Base-by-base conservation (phyloP, 371 early-diverging fungal species). In the Blyttiomyces sp. region DNA sequence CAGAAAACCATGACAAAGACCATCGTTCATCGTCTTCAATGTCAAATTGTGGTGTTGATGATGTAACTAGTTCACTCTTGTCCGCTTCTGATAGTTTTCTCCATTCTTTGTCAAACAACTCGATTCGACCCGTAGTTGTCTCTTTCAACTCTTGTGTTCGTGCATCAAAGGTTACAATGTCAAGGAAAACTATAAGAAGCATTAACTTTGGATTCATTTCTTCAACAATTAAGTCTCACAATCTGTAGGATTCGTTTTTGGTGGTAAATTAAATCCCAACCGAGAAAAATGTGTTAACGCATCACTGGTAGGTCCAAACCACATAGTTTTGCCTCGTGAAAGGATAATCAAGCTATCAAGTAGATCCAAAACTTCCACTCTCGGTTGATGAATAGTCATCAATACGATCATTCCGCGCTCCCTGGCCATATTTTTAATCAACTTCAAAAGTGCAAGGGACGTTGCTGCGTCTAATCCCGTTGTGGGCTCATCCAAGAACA, bases 361-460 rank as follows among this genome's bases (percentile, higher is more conserved):
- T 58, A 92, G 72, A 21, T 86, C 79, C 46, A 90, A 91, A 50
- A 97, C 93, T 58, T 96, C 90, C 17, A 89, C 86, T 13, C 96
- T 84, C 4, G 99, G 99, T 68, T 95, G 79, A 67, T 98, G 97
- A 32, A 96, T 94, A 7, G 93, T 94, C 66, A 92, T 89, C 4
- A 96, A 77, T 24, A 98, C 85, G 0, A 96, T 96, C 24, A 93
- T 86, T 43, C 90, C 88, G 60, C 88, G 86, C 26, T 82, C 76
- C 27, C 85, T 78, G 0, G 97, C 95, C 26, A 98, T 68, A 0
- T 84, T 79, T 6, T 87, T 89, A 21, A 98, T 76, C 21, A 88
- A 85, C 43, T 90, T 83, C 36, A 98, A 84, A 3, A 99, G 92
- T 49, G 91, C 90, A 54, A 86, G 85, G 0, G 98, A 96, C 61